These are phyloP conservation scores for Actinidia polygama DNA, from an alignment of 179 eudicot species.

Conservation along the genomic window DNA sequence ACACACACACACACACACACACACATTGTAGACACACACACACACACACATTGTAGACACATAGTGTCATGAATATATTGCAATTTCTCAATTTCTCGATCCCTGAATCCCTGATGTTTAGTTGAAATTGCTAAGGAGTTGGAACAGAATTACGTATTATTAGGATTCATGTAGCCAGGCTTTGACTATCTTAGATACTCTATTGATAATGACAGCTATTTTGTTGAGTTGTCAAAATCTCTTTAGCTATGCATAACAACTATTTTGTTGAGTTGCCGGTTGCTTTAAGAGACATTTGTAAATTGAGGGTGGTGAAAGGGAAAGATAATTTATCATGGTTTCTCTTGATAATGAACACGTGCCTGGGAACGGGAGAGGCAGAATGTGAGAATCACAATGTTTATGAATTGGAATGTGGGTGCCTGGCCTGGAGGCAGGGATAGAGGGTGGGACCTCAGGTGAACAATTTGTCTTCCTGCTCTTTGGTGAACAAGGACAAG, in stretches of 20 bases:
- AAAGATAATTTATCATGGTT: neutral
- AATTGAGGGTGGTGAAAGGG: neutral
- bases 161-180: neutral
- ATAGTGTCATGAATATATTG: no score
- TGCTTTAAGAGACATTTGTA: neutral
- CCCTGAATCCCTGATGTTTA: no score
- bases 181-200: neutral
- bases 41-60: no score
- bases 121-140: neutral
- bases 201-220: neutral
- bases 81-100: no score
- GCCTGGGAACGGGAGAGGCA: neutral
- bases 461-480: no score
- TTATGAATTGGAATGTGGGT: neutral
- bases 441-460: neutral
- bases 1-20: no score
- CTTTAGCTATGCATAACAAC: neutral
- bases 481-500: constrained; percentile 2
- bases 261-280: neutral
- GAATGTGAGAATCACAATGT: neutral
- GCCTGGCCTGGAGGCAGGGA: neutral
- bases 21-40: no score
- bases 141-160: neutral
- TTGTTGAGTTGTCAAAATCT: neutral
- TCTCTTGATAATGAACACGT: neutral